Conservation (phyloP, 495 filamentous ascomycete genomes). For the Neurospora sp. region DNA sequence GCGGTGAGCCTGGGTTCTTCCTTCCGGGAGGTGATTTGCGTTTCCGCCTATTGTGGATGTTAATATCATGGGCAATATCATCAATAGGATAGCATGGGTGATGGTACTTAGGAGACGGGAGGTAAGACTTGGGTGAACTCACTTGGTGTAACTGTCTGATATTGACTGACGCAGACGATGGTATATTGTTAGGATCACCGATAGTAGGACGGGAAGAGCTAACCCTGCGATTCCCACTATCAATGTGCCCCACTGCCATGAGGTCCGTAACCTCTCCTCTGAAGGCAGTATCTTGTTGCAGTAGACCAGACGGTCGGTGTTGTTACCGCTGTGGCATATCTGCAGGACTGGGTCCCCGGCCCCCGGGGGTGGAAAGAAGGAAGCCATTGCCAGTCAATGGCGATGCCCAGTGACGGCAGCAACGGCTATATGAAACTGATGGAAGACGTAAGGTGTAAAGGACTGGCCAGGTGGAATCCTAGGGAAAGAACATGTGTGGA, state of each 20-base stretch:
- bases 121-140: neutral
- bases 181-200: neutral
- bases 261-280: constrained; percentile 7
- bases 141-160: neutral
- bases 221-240: constrained; percentile 7
- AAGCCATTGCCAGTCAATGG: constrained; percentile 12
- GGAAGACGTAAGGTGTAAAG: neutral
- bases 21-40: neutral
- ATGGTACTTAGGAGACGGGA: neutral
- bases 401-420: neutral
- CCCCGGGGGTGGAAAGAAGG: constrained; percentile 14
- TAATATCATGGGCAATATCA: neutral
- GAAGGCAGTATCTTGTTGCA: constrained; percentile 14
- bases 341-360: constrained; percentile 18
- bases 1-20: neutral
- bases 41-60: neutral
- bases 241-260: constrained; percentile 12
- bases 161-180: neutral
- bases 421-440: neutral
- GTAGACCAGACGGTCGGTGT: constrained; percentile 9
- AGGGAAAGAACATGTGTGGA: neutral
- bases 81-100: neutral
- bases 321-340: constrained; percentile 4
- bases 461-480: neutral
- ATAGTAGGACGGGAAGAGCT: constrained; percentile 4